These are phyloP conservation scores for Annulohypoxylon moriforme DNA, from an alignment of 495 filamentous ascomycete species.

Conservation along the genomic window DNA sequence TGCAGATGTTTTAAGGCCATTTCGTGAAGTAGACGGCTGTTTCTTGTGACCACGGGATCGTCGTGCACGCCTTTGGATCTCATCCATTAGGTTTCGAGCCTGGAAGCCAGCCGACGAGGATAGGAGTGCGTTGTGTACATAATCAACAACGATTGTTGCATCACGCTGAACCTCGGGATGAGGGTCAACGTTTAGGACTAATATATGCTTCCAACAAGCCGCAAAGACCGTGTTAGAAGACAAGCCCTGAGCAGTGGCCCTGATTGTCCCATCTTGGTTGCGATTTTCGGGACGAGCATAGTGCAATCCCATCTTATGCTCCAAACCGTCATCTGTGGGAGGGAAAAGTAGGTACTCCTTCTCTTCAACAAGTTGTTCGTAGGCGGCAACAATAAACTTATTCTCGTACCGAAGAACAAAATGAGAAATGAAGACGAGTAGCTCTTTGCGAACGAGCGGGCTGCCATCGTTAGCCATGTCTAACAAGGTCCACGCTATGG, in stretches of 20 bases:
- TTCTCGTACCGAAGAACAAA: conserved; percentile 92
- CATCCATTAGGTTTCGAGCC: conserved; percentile 78
- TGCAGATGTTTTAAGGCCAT: conserved; percentile 51
- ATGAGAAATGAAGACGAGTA: conserved; percentile 91
- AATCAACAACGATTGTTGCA: conserved; percentile 83
- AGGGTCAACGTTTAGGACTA: conserved; percentile 91
- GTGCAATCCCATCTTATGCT: conserved; percentile 67
- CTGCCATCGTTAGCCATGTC: conserved; percentile 92
- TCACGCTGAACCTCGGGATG: conserved; percentile 92
- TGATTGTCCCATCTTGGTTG: conserved; percentile 62
- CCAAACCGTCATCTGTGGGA: conserved; percentile 62
- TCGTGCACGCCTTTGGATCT: conserved; percentile 72
- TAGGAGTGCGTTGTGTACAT: conserved; percentile 79
- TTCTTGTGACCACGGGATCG: conserved; percentile 61
- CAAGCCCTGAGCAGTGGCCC: conserved; percentile 63
- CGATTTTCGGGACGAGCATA: conserved; percentile 63
- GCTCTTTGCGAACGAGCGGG: conserved; percentile 90
- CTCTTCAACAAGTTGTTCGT: conserved; percentile 90
- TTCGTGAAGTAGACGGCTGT: conserved; percentile 56
- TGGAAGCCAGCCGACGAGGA: conserved; percentile 77
- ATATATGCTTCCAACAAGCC: conserved; percentile 91
- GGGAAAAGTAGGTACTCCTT: conserved; percentile 69
- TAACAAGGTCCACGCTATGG: conserved; percentile 83
- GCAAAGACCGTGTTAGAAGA: conserved; percentile 90
- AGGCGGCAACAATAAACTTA: conserved; percentile 91